A percentile compares a stretch with the other conserved stretches of the same genome.
phyloP scores from a whole-genome alignment of 305 asterid genomes.

The Vinca major region DNA sequence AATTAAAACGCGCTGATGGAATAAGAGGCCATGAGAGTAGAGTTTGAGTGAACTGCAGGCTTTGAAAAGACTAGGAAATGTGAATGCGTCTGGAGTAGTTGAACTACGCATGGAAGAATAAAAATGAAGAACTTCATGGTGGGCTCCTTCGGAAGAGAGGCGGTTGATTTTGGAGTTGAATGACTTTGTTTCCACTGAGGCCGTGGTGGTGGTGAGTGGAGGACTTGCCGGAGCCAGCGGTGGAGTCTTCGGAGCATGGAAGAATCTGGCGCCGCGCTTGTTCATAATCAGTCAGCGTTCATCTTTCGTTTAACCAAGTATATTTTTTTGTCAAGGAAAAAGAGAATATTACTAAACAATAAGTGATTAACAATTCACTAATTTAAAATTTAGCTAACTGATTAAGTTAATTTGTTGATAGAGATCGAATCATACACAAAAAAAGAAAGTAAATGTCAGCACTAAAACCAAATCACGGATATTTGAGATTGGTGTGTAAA shows the following conservation, averaged over 20 bases:
- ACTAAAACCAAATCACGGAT: too few relatives aligned
- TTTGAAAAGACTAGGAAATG: slow-evolving; percentile 65
- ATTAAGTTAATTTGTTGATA: too few relatives aligned
- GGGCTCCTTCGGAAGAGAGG: slow-evolving; percentile 51
- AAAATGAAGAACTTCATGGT: slow-evolving; percentile 41
- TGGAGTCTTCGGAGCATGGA: slow-evolving; percentile 26
- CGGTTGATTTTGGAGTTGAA: slow-evolving; percentile 51
- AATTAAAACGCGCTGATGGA: slow-evolving; percentile 55
- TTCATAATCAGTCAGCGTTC: slow-evolving; percentile 21
- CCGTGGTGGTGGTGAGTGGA: slow-evolving; percentile 2
- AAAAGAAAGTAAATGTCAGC: too few relatives aligned
- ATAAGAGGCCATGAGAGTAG: slow-evolving; percentile 38
- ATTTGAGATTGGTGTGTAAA: too few relatives aligned
- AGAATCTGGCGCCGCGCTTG: slow-evolving; percentile 30
- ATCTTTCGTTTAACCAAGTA: background rate
- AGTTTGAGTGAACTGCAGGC: slow-evolving; percentile 59
- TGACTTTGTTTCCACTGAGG: slow-evolving; percentile 29
- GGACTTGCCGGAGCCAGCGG: slow-evolving; percentile 12
- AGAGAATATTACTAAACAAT: too few relatives aligned
- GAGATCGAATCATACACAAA: too few relatives aligned
- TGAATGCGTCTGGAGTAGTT: slow-evolving; percentile 54
- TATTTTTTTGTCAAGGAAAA: too few relatives aligned
- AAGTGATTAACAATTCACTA: too few relatives aligned
- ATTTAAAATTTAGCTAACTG: too few relatives aligned
- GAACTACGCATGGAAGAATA: slow-evolving; percentile 47